Percentiles rank a stretch among this genome's conserved stretches.
phyloP scores from a whole-genome alignment of 805 yeast genomes.

The Saturnispora ahearnii region DNA sequence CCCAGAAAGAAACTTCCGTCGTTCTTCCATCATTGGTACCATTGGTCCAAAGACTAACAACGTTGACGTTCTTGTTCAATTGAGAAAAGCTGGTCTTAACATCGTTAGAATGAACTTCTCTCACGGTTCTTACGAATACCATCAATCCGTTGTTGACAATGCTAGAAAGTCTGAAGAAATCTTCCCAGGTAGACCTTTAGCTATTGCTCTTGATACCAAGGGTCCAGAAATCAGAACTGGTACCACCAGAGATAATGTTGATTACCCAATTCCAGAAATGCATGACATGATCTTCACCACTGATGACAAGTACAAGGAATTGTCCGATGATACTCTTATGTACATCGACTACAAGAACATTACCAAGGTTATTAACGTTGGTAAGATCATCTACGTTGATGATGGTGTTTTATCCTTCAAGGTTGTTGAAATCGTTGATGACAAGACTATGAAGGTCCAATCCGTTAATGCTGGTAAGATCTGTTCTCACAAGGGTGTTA shows the following conservation, averaged over 20 bases:
- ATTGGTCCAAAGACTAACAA: constrained; percentile 97
- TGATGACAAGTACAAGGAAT: constrained; percentile 64
- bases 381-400: constrained; percentile 89
- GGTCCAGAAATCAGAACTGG: constrained; percentile 99
- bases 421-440: constrained; percentile 78
- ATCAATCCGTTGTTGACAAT: constrained; percentile 92
- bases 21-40: constrained; percentile 96
- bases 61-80: constrained; percentile 71
- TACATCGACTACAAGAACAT: constrained; percentile 92
- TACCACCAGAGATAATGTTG: constrained; percentile 70
- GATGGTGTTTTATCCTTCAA: constrained; percentile 97
- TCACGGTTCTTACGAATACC: constrained; percentile 97
- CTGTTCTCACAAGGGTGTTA: constrained; percentile 97
- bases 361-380: constrained; percentile 82
- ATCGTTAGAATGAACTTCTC: constrained; percentile 98
- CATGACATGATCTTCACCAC: constrained; percentile 93
- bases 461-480: constrained; percentile 93
- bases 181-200: constrained; percentile 93
- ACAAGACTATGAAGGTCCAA: constrained; percentile 70
- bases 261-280: constrained; percentile 73
- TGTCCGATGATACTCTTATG: constrained; percentile 75
- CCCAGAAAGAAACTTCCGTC: constrained; percentile 76
- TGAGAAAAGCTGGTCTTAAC: constrained; percentile 96
- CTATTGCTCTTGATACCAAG: constrained; percentile 97
- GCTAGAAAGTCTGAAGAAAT: constrained; percentile 88